phyloP scores from a whole-genome alignment of 768 basidiomycete genomes.

The Multifurca ochricompacta region DNA sequence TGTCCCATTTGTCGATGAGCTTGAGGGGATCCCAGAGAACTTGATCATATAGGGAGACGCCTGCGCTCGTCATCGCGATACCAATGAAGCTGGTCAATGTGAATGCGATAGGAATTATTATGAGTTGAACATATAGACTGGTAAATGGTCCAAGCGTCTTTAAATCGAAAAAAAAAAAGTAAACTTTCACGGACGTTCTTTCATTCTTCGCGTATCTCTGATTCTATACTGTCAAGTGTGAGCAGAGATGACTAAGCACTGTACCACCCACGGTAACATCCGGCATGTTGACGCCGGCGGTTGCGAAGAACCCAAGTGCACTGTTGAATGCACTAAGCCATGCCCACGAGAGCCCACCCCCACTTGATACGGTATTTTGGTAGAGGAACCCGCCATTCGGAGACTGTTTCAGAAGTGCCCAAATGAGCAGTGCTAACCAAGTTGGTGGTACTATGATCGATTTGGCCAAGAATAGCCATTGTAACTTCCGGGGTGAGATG shows the following conservation, averaged over 20 bases:
- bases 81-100: constrained; percentile 73
- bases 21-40: constrained; percentile 66
- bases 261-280: constrained; percentile 60
- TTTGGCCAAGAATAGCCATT: constrained; percentile 67
- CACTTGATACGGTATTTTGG: constrained; percentile 42
- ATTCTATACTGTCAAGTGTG: neutral
- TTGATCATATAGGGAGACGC: constrained; percentile 59
- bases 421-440: constrained; percentile 28
- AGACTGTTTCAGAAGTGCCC: constrained; percentile 54
- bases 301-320: constrained; percentile 66
- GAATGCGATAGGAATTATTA: constrained; percentile 72
- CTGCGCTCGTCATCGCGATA: constrained; percentile 74
- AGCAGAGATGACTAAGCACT: neutral
- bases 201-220: constrained; percentile 69
- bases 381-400: constrained; percentile 49
- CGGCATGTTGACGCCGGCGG: constrained; percentile 71
- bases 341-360: constrained; percentile 58
- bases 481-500: constrained; percentile 68
- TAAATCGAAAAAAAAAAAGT: too few species aligned
- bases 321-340: constrained; percentile 75
- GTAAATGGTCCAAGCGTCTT: neutral
- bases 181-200: constrained; percentile 41
- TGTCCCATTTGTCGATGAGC: constrained; percentile 77
- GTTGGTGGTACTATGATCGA: constrained; percentile 36
- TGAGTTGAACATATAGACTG: constrained; percentile 66